Conservation (phyloP, 1,284 basidiomycete genomes). For the Sanguinoderma infundibulare region DNA sequence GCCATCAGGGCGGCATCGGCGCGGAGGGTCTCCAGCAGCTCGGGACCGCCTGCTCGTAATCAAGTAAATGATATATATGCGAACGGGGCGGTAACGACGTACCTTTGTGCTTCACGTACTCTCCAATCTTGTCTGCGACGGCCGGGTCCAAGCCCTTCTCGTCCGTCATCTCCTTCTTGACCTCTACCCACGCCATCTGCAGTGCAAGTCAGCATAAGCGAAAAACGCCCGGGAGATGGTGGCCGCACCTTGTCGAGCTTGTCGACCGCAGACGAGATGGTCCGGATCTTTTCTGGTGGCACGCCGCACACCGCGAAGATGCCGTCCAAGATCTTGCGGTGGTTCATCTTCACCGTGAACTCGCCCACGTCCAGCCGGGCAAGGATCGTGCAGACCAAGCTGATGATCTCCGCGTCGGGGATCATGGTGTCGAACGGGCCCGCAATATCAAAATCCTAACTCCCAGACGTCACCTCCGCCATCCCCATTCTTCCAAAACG, state of each 20-base stretch:
- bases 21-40: constrained; percentile 79
- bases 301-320: constrained; percentile 98
- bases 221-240: not conserved
- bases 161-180: constrained; percentile 94
- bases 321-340: constrained; percentile 97
- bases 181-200: constrained; percentile 84
- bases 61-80: not conserved
- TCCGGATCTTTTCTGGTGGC: constrained; percentile 86
- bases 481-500: not conserved
- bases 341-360: constrained; percentile 96
- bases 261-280: constrained; percentile 98
- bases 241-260: constrained; percentile 85
- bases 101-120: constrained; percentile 97
- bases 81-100: constrained; percentile 12
- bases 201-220: not conserved
- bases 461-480: constrained; percentile 32
- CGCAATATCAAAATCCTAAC: constrained; percentile 95
- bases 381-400: constrained; percentile 83
- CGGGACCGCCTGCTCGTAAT: constrained; percentile 64
- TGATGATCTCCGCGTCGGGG: constrained; percentile 92
- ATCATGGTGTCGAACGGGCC: constrained; percentile 96
- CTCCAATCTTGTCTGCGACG: constrained; percentile 93
- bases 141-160: constrained; percentile 91
- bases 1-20: constrained; percentile 69
- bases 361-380: constrained; percentile 88